Evolutionary conservation across 176 grass and related monocot genomes (phyloP).

Genomic region (Saccharum officinarum): DNA sequence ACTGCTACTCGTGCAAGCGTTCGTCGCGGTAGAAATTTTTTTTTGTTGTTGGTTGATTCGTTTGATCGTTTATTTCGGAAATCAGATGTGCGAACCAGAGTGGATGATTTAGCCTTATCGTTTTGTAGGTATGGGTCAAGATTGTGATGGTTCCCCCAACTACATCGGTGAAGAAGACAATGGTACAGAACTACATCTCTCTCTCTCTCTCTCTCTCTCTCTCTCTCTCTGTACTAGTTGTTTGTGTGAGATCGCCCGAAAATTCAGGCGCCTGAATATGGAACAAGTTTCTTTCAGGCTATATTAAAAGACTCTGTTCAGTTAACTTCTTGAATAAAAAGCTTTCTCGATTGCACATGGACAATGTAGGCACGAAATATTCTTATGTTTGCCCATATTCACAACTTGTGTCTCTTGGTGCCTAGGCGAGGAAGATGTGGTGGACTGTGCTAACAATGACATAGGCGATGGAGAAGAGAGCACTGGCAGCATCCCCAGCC

Average conservation of each 20-base stretch:
- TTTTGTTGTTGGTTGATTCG: neutral
- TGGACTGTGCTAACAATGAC: neutral
- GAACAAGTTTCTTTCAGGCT: neutral
- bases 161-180: neutral
- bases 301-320: neutral
- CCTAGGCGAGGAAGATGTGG: constrained; percentile 14
- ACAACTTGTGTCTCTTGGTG: neutral
- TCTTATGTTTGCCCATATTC: neutral
- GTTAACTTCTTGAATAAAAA: neutral
- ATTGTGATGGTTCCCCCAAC: neutral
- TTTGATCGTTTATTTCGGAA: neutral
- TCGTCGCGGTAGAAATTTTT: neutral
- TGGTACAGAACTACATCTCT: neutral
- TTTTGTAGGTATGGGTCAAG: neutral
- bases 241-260: neutral
- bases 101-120: neutral
- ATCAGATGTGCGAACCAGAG: too few species aligned
- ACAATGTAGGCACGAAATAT: neutral
- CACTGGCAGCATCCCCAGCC: neutral
- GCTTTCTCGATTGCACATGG: neutral
- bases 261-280: neutral
- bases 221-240: neutral
- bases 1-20: neutral
- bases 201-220: neutral
- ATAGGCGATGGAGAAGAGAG: constrained; percentile 26